Conservation (phyloP, 192 early-diverging fungal genomes). For the Gonapodya prolifera region DNA sequence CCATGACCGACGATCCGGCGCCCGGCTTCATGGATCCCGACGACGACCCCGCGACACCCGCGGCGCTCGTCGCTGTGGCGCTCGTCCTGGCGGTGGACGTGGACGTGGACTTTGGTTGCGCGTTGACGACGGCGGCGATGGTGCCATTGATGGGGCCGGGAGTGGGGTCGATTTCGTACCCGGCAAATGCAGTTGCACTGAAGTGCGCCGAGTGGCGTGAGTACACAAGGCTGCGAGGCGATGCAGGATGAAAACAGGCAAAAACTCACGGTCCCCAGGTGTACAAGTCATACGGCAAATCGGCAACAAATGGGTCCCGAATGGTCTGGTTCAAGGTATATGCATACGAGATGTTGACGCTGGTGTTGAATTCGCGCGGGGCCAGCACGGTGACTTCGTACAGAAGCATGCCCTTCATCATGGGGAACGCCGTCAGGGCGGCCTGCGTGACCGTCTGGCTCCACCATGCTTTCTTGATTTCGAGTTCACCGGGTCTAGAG, state of each 20-base stretch:
- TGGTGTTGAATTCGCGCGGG: neutral
- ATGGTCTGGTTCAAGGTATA: neutral
- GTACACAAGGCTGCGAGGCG: neutral
- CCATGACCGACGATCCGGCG: neutral
- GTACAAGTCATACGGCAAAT: neutral
- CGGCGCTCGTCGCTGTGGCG: neutral
- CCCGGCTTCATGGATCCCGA: neutral
- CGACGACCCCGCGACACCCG: neutral
- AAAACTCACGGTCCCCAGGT: neutral
- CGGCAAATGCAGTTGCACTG: neutral
- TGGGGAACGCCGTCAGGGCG: constrained; percentile 17
- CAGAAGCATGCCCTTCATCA: constrained; percentile 20
- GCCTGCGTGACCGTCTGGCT: constrained; percentile 23
- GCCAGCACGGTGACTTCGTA: constrained; percentile 16
- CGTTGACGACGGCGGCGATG: neutral
- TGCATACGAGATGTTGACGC: neutral
- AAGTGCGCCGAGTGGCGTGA: neutral
- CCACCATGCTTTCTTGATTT: constrained; percentile 23
- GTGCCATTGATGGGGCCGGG: neutral
- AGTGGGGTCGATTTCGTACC: neutral
- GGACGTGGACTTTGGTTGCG: neutral
- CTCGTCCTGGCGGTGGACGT: neutral
- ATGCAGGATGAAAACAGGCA: neutral
- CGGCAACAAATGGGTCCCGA: neutral
- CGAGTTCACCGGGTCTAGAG: constrained; percentile 19